Evolutionary conservation across 2,329 filamentous ascomycete species (phyloP).

Genomic region (Rhinocladiella similis): DNA sequence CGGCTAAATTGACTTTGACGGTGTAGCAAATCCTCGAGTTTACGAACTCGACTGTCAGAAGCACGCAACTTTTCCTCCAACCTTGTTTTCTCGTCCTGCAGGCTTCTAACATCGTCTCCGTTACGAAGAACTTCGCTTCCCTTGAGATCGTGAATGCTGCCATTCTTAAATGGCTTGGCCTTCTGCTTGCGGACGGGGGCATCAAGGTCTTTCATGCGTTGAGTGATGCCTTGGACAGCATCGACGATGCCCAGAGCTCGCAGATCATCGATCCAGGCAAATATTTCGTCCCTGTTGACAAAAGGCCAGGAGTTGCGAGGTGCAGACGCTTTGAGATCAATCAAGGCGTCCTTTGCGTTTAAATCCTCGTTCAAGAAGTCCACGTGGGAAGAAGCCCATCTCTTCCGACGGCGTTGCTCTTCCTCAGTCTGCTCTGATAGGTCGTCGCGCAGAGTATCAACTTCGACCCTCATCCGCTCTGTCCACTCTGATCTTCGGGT

Average conservation of each 20-base stretch:
- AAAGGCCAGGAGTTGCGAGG: constrained; percentile 79
- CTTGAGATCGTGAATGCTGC: constrained; percentile 91
- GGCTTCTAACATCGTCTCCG: constrained; percentile 72
- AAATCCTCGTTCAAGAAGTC: constrained; percentile 28
- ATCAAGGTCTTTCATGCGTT: constrained; percentile 76
- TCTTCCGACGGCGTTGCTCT: constrained; percentile 81
- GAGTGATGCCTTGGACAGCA: constrained; percentile 70
- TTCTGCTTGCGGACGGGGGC: constrained; percentile 82
- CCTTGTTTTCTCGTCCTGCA: constrained; percentile 81
- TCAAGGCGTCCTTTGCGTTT: constrained; percentile 54
- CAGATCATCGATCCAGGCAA: constrained; percentile 69
- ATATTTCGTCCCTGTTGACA: constrained; percentile 73
- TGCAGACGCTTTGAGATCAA: constrained; percentile 83
- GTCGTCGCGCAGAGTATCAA: constrained; percentile 84
- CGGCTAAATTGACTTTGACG: constrained; percentile 66
- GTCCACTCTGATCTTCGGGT: constrained; percentile 86
- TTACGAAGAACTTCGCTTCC: constrained; percentile 80
- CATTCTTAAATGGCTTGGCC: constrained; percentile 90
- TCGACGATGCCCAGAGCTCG: constrained; percentile 64
- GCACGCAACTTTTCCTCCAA: constrained; percentile 73
- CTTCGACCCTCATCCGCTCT: constrained; percentile 86
- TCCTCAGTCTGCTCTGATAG: constrained; percentile 91
- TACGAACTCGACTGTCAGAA: constrained; percentile 85
- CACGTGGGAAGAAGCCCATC: constrained; percentile 66
- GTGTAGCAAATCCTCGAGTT: constrained; percentile 89